Evolutionary conservation across 306 rosid genomes (phyloP).

Genomic region (Vicia faba): DNA sequence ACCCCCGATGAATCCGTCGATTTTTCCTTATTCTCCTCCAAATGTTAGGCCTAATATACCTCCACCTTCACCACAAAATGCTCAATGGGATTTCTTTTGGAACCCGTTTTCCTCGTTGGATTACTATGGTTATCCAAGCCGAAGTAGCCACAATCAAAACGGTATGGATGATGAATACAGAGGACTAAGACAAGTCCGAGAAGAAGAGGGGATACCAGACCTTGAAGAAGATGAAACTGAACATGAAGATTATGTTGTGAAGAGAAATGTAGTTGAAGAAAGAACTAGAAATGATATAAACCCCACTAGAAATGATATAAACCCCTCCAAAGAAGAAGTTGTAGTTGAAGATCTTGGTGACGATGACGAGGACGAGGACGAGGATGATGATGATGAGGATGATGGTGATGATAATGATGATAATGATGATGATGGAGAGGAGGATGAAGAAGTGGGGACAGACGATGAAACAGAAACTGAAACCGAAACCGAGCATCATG

Average conservation of each 20-base stretch:
- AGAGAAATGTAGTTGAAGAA: conserved; percentile 53
- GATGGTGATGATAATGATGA: conserved; percentile 63
- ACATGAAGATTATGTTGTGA: conserved; percentile 49
- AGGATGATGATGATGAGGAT: conserved; percentile 62
- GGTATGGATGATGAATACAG: conserved; percentile 62
- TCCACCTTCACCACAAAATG: conserved; percentile 73
- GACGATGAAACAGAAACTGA: conserved; percentile 44
- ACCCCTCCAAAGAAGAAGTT: conserved; percentile 59
- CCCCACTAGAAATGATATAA: conserved; percentile 11
- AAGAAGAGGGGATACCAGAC: conserved; percentile 92
- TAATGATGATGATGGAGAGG: conserved; percentile 60
- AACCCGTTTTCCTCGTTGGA: conserved; percentile 86
- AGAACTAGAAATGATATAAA: conserved; percentile 46
- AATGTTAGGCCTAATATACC: conserved; percentile 53
- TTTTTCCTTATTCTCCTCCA: conserved; percentile 68
- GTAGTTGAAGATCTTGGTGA: conserved; percentile 69
- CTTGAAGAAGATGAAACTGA: conserved; percentile 82
- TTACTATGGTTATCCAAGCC: conserved; percentile 68
- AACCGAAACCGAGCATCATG: conserved; percentile 43
- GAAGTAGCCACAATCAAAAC: conserved; percentile 48
- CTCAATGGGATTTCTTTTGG: conserved; percentile 97
- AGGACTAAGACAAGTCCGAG: conserved; percentile 76
- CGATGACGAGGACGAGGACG: conserved; percentile 67
- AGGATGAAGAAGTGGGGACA: conserved; percentile 50
- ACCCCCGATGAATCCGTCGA: conserved; percentile 61